A percentile compares a stretch with the other conserved stretches of the same genome.
phyloP scores from a whole-genome alignment of 2,329 filamentous ascomycete species.

The Fusarium sp. region DNA sequence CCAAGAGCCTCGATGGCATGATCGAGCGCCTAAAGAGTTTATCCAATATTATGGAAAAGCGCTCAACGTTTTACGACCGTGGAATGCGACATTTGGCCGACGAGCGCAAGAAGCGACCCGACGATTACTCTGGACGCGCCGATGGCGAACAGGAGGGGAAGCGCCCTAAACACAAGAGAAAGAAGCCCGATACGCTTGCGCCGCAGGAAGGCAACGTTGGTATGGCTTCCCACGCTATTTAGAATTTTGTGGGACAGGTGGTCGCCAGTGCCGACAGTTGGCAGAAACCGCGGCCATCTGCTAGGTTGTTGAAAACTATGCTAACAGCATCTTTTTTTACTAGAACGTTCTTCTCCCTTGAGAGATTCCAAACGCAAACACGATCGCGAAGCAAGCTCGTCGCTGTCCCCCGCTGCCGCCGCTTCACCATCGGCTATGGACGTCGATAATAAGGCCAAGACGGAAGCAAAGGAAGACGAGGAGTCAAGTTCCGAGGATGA shows the following conservation, averaged over 20 bases:
- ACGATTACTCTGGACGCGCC: constrained; percentile 63
- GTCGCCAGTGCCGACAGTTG: constrained; percentile 18
- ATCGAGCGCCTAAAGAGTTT: constrained; percentile 73
- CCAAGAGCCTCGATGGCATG: constrained; percentile 72
- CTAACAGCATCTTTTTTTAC: constrained; percentile 22
- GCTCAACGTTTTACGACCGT: constrained; percentile 76
- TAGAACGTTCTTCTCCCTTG: constrained; percentile 67
- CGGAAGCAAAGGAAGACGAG: constrained; percentile 53
- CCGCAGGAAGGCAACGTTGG: constrained; percentile 59
- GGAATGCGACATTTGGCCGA: constrained; percentile 78
- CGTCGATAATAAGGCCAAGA: constrained; percentile 63
- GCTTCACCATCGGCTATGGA: constrained; percentile 69
- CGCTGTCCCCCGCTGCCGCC: constrained; percentile 67
- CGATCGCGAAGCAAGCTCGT: constrained; percentile 68
- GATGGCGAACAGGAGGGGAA: constrained; percentile 64
- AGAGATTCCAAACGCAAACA: constrained; percentile 66
- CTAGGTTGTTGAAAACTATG: background rate
- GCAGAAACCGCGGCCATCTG: background rate
- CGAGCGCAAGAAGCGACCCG: constrained; percentile 71
- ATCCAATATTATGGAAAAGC: constrained; percentile 74
- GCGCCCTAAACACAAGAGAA: constrained; percentile 80
- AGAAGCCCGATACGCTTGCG: constrained; percentile 74
- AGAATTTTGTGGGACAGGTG: background rate
- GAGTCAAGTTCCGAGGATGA: constrained; percentile 70
- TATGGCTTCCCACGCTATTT: constrained; percentile 34